Percentiles rank a stretch among this genome's conserved stretches.
phyloP scores from a whole-genome alignment of 768 basidiomycete genomes.

The Pulveroboletus sp. region DNA sequence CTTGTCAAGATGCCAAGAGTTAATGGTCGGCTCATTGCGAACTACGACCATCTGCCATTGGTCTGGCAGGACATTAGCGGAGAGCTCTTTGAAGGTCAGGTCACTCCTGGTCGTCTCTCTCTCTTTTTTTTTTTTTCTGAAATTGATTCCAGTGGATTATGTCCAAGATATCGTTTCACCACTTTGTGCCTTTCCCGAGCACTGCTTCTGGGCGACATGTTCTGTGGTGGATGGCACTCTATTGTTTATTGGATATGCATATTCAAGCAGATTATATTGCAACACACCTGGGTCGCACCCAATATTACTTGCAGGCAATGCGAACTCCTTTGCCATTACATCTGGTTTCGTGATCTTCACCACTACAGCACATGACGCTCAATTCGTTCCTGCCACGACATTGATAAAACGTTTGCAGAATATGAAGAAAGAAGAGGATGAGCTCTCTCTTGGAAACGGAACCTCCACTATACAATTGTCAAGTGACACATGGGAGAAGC shows the following conservation, averaged over 20 bases:
- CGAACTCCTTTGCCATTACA: slow-evolving; percentile 68
- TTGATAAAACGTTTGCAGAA: slow-evolving; percentile 11
- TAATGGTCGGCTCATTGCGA: slow-evolving; percentile 47
- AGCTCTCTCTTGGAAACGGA: slow-evolving; percentile 24
- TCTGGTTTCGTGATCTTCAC: slow-evolving; percentile 82
- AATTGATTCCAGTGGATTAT: slow-evolving; percentile 9
- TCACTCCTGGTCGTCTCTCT: not conserved
- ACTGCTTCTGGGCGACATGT: slow-evolving; percentile 48
- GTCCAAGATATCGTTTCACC: slow-evolving; percentile 16
- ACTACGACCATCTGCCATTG: slow-evolving; percentile 12
- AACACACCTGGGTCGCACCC: slow-evolving; percentile 30
- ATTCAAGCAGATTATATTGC: slow-evolving; percentile 61
- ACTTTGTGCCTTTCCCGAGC: slow-evolving; percentile 49
- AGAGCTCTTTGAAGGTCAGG: slow-evolving; percentile 42
- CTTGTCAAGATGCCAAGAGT: slow-evolving; percentile 27
- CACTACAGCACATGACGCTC: slow-evolving; percentile 73
- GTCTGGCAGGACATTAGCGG: slow-evolving; percentile 46
- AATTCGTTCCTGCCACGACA: slow-evolving; percentile 51
- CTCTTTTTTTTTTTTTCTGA: slow-evolving; percentile 8
- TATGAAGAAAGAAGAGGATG: slow-evolving; percentile 13
- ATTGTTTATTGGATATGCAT: slow-evolving; percentile 60
- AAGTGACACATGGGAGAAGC: slow-evolving; percentile 51
- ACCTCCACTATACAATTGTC: slow-evolving; percentile 10
- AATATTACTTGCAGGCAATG: slow-evolving; percentile 44
- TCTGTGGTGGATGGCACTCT: slow-evolving; percentile 9